Evolutionary conservation across 2,329 filamentous ascomycete genomes (phyloP), one percentile per base, ranked within the genome.

Genomic region (Colletotrichum tofieldiae): DNA sequence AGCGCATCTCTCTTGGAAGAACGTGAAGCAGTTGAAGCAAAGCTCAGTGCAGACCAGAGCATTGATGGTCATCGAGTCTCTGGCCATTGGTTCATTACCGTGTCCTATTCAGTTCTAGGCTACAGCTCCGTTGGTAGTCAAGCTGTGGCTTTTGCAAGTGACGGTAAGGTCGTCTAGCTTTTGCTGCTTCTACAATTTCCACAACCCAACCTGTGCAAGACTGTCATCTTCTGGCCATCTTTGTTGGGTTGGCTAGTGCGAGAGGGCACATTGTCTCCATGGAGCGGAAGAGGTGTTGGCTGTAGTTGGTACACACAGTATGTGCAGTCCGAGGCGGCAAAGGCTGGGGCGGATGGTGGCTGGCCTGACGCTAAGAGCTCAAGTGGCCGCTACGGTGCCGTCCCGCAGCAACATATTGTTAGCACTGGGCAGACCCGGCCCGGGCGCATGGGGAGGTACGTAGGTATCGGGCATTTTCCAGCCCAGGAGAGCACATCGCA

Each of bases 351-450:
- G 14, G 20, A 26, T 35, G 35, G 29, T 54, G 54, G 54, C 54
- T 37, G 54, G 18, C 54, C 14, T 32, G 26, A 23, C 16, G 54
- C 54, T 56, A 54, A 20, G 14, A 56, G 54, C 35, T 8, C 32
- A 56, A 56, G 32, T 41, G 32, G 54, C 54, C 54, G 20, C 54
- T 41, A 20, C 54, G 35, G 18, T 39, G 55, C n/a, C 32, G 55
- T 41, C 37, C 55, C 55, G 37, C 20, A 58, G 55, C 43, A 41
- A 39, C 4, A 58, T 2, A 12, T 16, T 51, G 47, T 11, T 49
- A 16, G 47, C 43, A n/a, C 43, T 51, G 47, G 47, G 47, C 47
- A 51, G 47, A 26, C 23, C 23, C n/a, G 12, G 23, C 49, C 23
- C 11, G 12, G 49, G 49, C 32, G 7, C 20, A 32, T 32, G 32